Conservation (phyloP, 495 filamentous ascomycete species). For the Aspergillus incahuasiensis region DNA sequence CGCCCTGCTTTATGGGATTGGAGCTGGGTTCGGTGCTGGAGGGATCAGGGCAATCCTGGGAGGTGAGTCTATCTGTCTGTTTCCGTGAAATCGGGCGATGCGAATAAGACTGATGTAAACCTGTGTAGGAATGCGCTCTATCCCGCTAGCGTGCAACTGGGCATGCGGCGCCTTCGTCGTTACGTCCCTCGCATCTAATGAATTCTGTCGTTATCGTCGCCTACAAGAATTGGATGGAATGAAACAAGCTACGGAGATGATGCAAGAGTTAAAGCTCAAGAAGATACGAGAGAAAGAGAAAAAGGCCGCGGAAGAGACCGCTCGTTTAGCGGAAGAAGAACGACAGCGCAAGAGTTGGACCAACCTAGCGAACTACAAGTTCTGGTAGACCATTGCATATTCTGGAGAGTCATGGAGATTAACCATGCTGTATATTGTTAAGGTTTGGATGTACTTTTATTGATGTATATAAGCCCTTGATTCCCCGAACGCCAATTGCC, state of each 20-base stretch:
- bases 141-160: slow-evolving; percentile 69
- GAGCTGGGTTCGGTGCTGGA: slow-evolving; percentile 67
- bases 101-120: background rate
- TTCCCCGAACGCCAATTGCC: slow-evolving; percentile 5
- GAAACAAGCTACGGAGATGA: slow-evolving; percentile 72
- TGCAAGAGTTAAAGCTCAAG: slow-evolving; percentile 66
- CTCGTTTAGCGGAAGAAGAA: slow-evolving; percentile 42
- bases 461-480: slow-evolving; percentile 21
- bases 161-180: slow-evolving; percentile 70
- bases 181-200: slow-evolving; percentile 61
- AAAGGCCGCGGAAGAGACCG: slow-evolving; percentile 47
- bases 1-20: slow-evolving; percentile 76
- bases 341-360: slow-evolving; percentile 52
- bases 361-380: slow-evolving; percentile 45
- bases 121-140: slow-evolving; percentile 35
- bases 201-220: slow-evolving; percentile 73
- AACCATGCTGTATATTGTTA: slow-evolving; percentile 32
- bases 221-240: slow-evolving; percentile 70
- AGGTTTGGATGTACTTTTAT: slow-evolving; percentile 12
- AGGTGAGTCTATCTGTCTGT: slow-evolving; percentile 46
- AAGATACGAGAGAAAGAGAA: slow-evolving; percentile 62
- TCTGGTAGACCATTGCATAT: slow-evolving; percentile 36
- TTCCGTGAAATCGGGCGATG: slow-evolving; percentile 1
- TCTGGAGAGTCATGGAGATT: slow-evolving; percentile 38
- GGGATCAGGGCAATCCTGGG: slow-evolving; percentile 66